phyloP scores from a whole-genome alignment of 805 yeast genomes.

The Starmera caribaea region DNA sequence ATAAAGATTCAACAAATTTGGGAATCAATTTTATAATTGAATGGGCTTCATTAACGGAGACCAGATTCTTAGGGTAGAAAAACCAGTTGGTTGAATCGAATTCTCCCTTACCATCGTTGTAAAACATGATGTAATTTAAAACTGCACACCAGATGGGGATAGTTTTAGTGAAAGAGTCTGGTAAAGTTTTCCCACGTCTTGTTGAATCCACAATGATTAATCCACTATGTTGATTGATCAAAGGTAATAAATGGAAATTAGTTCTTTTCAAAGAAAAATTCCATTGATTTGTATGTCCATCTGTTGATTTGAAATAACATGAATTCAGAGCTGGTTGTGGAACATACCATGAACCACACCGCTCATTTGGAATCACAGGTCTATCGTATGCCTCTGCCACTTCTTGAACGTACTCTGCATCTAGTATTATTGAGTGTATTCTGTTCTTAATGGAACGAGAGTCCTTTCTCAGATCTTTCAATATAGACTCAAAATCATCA shows the following conservation, averaged over 20 bases:
- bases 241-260: constrained; percentile 58
- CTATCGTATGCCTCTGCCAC: constrained; percentile 25
- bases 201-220: constrained; percentile 73
- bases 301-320: constrained; percentile 82
- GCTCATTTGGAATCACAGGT: constrained; percentile 62
- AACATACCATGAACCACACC: constrained; percentile 86
- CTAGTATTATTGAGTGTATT: constrained; percentile 62
- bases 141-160: constrained; percentile 91
- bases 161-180: constrained; percentile 82
- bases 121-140: constrained; percentile 44
- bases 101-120: constrained; percentile 9
- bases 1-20: constrained; percentile 34
- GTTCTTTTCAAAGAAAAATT: constrained; percentile 62
- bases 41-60: constrained; percentile 46
- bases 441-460: constrained; percentile 47
- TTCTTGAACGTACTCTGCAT: constrained; percentile 38
- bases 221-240: constrained; percentile 35
- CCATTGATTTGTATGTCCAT: constrained; percentile 84
- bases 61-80: constrained; percentile 40
- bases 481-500: constrained; percentile 5
- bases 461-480: constrained; percentile 38
- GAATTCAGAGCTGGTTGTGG: constrained; percentile 35
- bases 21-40: constrained; percentile 41
- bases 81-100: constrained; percentile 23
- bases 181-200: constrained; percentile 72